phyloP scores from a whole-genome alignment of 2,329 filamentous ascomycete genomes.

The Chrysoporthe cubensis region DNA sequence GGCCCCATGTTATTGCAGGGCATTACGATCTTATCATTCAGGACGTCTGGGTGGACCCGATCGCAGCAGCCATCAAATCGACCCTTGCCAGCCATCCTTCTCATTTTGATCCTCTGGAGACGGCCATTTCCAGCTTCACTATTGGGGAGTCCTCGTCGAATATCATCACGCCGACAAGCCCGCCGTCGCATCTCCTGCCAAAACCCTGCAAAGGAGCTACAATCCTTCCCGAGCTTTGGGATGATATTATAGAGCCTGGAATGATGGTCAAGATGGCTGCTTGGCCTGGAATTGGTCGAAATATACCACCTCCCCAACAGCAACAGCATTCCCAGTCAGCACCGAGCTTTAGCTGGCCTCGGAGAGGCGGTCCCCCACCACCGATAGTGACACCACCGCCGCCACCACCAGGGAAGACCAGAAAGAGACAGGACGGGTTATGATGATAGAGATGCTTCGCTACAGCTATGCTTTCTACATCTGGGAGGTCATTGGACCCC shows the following conservation, averaged over 20 bases:
- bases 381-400: neutral
- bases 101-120: neutral
- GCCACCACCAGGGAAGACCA: constrained; percentile 25
- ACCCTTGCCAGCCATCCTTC: constrained; percentile 24
- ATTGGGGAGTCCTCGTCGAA: neutral
- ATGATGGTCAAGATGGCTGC: constrained; percentile 28
- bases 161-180: neutral
- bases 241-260: constrained; percentile 28
- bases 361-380: neutral
- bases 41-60: constrained; percentile 9
- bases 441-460: neutral
- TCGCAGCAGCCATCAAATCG: constrained; percentile 21
- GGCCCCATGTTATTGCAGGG: constrained; percentile 18
- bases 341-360: neutral
- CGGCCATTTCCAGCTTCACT: constrained; percentile 4
- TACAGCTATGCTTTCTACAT: neutral
- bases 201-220: constrained; percentile 18
- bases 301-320: neutral
- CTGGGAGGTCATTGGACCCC: too few relatives aligned
- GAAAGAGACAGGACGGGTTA: constrained; percentile 18
- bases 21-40: constrained; percentile 27
- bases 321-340: neutral
- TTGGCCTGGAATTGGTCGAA: constrained; percentile 17
- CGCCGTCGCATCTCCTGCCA: neutral
- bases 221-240: constrained; percentile 30